These are phyloP conservation scores for Rubia tinctorum DNA, from an alignment of 305 asterid species.

Conservation along the genomic window DNA sequence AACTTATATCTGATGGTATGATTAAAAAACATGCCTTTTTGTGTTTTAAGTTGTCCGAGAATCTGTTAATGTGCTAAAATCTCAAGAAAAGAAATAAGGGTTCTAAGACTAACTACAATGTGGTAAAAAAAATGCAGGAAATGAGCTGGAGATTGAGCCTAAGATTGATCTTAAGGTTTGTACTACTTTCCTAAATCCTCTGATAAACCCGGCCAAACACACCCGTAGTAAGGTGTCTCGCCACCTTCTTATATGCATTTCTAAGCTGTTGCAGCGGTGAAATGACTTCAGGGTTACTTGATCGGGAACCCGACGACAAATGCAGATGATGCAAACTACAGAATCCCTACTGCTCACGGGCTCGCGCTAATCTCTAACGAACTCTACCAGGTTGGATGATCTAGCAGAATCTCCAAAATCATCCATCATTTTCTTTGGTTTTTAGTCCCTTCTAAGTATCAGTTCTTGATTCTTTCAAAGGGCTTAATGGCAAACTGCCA, in stretches of 20 bases:
- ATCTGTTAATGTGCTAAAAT: neutral
- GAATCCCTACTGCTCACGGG: conserved; percentile 17
- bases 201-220: no score
- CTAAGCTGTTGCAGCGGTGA: conserved; percentile 2
- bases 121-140: conserved; percentile 20
- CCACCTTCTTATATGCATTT: conserved; percentile 2
- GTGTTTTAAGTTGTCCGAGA: neutral
- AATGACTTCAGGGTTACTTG: conserved; percentile 25
- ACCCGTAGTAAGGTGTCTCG: no score
- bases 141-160: conserved; percentile 11
- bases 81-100: neutral
- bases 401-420: no score
- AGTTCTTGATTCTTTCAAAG: neutral
- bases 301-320: conserved; percentile 8
- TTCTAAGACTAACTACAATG: neutral
- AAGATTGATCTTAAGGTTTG: conserved; percentile 23
- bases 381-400: conserved; percentile 17
- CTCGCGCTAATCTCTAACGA: conserved; percentile 24
- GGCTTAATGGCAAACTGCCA: conserved; percentile 14
- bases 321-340: neutral
- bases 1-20: conserved; percentile 19
- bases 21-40: neutral
- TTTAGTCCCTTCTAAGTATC: neutral
- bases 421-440: neutral
- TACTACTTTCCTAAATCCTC: neutral